Evolutionary conservation across 202 grass and related monocot species (phyloP), one percentile per base, ranked within the genome.

Genomic region (Eragrostis tef): DNA sequence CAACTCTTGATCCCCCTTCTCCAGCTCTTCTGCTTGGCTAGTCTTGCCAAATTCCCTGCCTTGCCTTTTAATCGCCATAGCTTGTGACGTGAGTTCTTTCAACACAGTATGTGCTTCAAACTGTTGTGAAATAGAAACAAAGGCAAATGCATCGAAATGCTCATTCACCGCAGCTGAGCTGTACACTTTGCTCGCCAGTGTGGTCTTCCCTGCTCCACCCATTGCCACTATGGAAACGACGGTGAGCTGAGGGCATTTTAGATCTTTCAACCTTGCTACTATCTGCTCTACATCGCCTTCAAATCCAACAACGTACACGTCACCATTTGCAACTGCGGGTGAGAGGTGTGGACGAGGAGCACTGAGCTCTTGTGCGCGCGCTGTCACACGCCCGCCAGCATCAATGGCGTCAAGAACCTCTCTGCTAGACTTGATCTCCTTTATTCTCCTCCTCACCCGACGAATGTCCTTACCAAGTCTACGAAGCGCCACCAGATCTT

Each of bases 141-240:
- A 69, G 6, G 66, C n/a, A 46, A 46, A 24, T 2, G 41, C 67
- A 15, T 47, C 11, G 3, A 70, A 70, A 25, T 70, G 67, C n/a
- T 47, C 21, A 13, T 26, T 47, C 1, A 1, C 67, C 5, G 2
- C 43, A 13, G 43, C 67, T 10, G 67, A 70, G 6, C 12, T 47
- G 43, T 25, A 70, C 20, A 47, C 20, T 47, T 25, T 70, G 11
- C 43, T 19, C 43, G 43, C 67, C 11, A 47, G 20, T 7, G 67
- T 70, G 2, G 67, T 70, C 11, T 70, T 70, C 43, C 67, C 67
- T 47, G 20, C 67, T 7, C 67, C 67, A 47, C 67, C 43, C 41
- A 15, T 47, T 6, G 42, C 42, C 0, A 70, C 67, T 47, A 70
- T 47, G 42, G 67, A 70, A 21, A 70, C 13, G 21, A 70, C 41